A percentile compares a stretch with the other conserved stretches of the same genome.
These are phyloP conservation scores for Abrus pulchellus DNA, from an alignment of 306 rosid genomes.

Conservation along the genomic window DNA sequence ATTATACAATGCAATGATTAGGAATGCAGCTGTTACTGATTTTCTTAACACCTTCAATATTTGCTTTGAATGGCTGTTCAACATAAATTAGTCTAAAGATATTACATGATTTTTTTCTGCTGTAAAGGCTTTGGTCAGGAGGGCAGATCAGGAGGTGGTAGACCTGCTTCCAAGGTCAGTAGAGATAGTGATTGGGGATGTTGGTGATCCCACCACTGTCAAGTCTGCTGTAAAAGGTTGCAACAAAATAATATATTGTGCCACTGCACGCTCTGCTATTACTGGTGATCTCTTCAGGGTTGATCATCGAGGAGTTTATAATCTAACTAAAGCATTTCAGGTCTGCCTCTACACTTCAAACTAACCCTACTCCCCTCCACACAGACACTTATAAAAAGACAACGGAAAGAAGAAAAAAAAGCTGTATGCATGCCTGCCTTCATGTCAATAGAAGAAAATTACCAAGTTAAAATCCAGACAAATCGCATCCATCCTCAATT, in stretches of 20 bases:
- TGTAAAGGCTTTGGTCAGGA: constrained; percentile 87
- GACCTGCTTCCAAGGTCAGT: constrained; percentile 93
- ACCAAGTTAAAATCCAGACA: background rate
- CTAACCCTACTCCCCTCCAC: background rate
- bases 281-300: constrained; percentile 93
- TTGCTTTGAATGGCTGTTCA: constrained; percentile 20
- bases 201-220: constrained; percentile 81
- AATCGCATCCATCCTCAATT: background rate
- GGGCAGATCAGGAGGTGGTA: constrained; percentile 71
- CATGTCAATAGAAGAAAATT: background rate
- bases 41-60: background rate
- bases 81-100: background rate
- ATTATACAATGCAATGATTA: background rate
- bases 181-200: constrained; percentile 83
- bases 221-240: constrained; percentile 77
- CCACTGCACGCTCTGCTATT: constrained; percentile 91
- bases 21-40: background rate
- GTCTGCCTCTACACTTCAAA: constrained; percentile 50
- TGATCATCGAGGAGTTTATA: constrained; percentile 88
- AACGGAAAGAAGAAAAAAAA: background rate
- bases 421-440: background rate
- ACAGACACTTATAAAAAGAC: too few species aligned
- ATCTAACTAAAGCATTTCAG: constrained; percentile 92
- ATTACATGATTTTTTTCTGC: constrained; percentile 23
- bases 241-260: constrained; percentile 90